Conservation (phyloP, 1,139 yeast genomes). For the Neolecta irregularis region DNA sequence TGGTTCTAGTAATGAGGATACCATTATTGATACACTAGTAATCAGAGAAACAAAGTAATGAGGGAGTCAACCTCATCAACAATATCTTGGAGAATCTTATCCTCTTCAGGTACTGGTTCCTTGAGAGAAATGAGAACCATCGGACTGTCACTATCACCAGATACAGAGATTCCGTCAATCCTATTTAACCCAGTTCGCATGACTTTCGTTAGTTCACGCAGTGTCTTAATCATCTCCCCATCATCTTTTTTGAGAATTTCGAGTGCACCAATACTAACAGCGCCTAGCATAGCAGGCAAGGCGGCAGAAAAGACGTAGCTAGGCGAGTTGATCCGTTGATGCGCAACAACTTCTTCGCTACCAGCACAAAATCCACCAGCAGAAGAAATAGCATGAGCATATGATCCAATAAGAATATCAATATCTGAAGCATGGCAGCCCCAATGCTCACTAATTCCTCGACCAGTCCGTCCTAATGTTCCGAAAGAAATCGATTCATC, state of each 20-base stretch:
- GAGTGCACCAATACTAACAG: slow-evolving; percentile 50
- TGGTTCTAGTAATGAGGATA: slow-evolving; percentile 54
- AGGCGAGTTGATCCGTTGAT: slow-evolving; percentile 76
- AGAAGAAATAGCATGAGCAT: slow-evolving; percentile 72
- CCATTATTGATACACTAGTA: slow-evolving; percentile 39
- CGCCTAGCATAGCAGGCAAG: slow-evolving; percentile 81
- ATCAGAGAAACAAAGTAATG: slow-evolving; percentile 36
- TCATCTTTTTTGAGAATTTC: slow-evolving; percentile 25
- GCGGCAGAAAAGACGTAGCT: slow-evolving; percentile 93
- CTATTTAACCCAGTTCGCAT: slow-evolving; percentile 27
- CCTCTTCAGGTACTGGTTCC: slow-evolving; percentile 25
- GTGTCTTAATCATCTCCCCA: slow-evolving; percentile 18
- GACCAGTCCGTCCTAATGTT: slow-evolving; percentile 67
- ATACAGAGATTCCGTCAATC: slow-evolving; percentile 29
- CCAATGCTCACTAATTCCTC: slow-evolving; percentile 65
- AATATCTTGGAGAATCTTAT: slow-evolving; percentile 15
- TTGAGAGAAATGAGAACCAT: slow-evolving; percentile 37
- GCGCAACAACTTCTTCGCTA: slow-evolving; percentile 65
- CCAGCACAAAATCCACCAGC: slow-evolving; percentile 96
- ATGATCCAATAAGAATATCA: slow-evolving; percentile 74
- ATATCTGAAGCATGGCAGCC: slow-evolving; percentile 46
- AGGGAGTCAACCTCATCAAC: slow-evolving; percentile 36
- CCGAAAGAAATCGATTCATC: slow-evolving; percentile 86
- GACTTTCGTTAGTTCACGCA: slow-evolving; percentile 24
- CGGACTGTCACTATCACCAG: slow-evolving; percentile 50